Conservation (phyloP, 495 filamentous ascomycete species). For the Daldinia grandis region DNA sequence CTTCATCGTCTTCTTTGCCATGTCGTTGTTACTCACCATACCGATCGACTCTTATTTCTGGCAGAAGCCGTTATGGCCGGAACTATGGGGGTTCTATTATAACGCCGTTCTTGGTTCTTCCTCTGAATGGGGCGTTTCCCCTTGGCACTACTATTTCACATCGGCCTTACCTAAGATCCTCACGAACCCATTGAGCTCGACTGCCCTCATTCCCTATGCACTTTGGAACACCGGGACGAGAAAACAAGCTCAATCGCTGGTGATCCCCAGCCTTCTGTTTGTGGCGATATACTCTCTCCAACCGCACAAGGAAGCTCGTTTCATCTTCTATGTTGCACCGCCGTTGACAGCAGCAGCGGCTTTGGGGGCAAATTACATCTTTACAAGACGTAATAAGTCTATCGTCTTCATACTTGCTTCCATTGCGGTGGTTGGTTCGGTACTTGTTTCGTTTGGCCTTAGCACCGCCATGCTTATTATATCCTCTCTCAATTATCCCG, state of each 20-base stretch:
- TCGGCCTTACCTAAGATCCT: constrained; percentile 84
- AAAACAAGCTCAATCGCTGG: constrained; percentile 57
- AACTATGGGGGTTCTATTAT: constrained; percentile 87
- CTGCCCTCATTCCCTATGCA: constrained; percentile 71
- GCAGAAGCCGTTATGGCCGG: constrained; percentile 89
- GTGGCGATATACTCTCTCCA: constrained; percentile 80
- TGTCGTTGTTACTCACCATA: constrained; percentile 72
- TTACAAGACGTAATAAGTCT: constrained; percentile 69
- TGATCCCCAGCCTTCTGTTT: constrained; percentile 75
- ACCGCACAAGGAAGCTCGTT: constrained; percentile 96
- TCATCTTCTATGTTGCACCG: constrained; percentile 90
- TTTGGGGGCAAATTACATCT: constrained; percentile 76
- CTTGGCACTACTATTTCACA: constrained; percentile 84
- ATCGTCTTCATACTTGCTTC: constrained; percentile 65
- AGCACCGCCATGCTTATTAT: constrained; percentile 72
- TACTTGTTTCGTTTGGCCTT: constrained; percentile 64
- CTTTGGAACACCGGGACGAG: constrained; percentile 59
- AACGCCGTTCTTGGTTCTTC: constrained; percentile 83
- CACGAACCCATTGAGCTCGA: constrained; percentile 73
- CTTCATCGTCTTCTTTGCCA: constrained; percentile 69
- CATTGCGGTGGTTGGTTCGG: constrained; percentile 62
- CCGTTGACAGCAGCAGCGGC: constrained; percentile 80
- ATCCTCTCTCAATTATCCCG: constrained; percentile 88
- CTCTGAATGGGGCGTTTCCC: constrained; percentile 85
- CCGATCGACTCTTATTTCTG: constrained; percentile 91